These are phyloP conservation scores for Oidiodendron maius DNA, from an alignment of 495 filamentous ascomycete genomes.

Conservation along the genomic window DNA sequence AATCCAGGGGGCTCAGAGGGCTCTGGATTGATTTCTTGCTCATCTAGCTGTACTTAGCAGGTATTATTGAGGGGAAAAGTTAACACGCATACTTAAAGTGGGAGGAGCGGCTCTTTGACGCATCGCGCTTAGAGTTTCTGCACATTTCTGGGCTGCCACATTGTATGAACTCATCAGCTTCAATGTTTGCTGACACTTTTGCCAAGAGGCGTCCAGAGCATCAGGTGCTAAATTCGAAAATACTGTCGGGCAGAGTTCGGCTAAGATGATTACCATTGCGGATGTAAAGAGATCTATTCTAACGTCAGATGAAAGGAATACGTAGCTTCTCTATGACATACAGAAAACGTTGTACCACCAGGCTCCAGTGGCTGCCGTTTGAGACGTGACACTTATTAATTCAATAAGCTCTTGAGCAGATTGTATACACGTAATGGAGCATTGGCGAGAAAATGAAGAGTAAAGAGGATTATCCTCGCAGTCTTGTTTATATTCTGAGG, in stretches of 20 bases:
- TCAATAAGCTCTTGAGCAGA: constrained; percentile 36
- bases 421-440: constrained; percentile 32
- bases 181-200: too few relatives aligned
- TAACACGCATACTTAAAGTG: too few relatives aligned
- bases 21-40: too few relatives aligned
- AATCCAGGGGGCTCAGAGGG: too few relatives aligned
- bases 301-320: background rate
- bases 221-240: too few relatives aligned
- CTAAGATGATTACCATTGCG: background rate
- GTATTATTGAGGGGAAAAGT: too few relatives aligned
- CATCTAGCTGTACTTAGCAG: too few relatives aligned
- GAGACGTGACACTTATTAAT: constrained; percentile 32
- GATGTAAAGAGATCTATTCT: background rate
- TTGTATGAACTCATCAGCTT: too few relatives aligned
- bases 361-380: constrained; percentile 31
- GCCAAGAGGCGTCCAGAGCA: too few relatives aligned
- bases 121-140: too few relatives aligned
- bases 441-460: constrained; percentile 30
- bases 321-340: constrained; percentile 14
- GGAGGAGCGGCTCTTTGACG: too few relatives aligned
- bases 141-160: too few relatives aligned
- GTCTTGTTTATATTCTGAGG: constrained; percentile 2
- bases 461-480: constrained; percentile 29
- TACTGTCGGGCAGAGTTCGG: background rate
- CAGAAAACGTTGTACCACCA: constrained; percentile 46